Evolutionary conservation across 2,329 filamentous ascomycete species (phyloP), one percentile per base, ranked within the genome.

Genomic region (Pyricularia sp.): DNA sequence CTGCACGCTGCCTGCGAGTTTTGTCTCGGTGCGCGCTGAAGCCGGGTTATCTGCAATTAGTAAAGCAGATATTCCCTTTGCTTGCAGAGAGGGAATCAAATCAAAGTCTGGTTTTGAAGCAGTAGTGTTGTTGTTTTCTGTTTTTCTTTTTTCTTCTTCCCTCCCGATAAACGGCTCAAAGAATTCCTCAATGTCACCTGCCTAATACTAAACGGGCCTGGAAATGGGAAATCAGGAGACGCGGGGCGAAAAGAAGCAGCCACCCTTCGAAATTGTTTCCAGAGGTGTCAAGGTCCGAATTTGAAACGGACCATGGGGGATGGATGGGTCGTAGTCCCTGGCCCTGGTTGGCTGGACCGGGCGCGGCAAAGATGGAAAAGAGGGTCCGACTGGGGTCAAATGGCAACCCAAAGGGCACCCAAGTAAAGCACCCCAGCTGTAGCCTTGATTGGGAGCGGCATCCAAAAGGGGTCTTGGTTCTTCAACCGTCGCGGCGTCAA

Each of bases 211-310:
- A 59, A 28, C 24, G 19, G 28, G 55, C 55, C 55, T 28, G 55
- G 55, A 13, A 59, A 59, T 19, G 40, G 40, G 19, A 49, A n/a
- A 26, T 19, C 24, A 28, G 24, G 22, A 59, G 24, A 28, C 55
- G 55, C 24, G 55, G 55, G 24, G 55, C 55, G 55, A 59, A 26
- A 40, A 59, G 55, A 59, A 59, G 55, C 55, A 59, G 55, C 24
- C 55, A 28, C 55, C 55, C 55, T 59, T 59, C 55, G 55, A 59
- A 59, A 64, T 60, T 64, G 63, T 64, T 64, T 64, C 63, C 55
- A 60, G 63, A 60, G 55, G 63, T 64, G 63, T 64, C 63, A 64
- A 64, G 63, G 60, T 64, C 53, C 63, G 53, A 40, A 64, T 64
- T 64, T 64, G 63, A 64, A 64, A 64, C 63, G 63, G 63, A 22